Evolutionary conservation across 2,329 filamentous ascomycete genomes (phyloP).

Genomic region (Nannizziopsis barbatae): DNA sequence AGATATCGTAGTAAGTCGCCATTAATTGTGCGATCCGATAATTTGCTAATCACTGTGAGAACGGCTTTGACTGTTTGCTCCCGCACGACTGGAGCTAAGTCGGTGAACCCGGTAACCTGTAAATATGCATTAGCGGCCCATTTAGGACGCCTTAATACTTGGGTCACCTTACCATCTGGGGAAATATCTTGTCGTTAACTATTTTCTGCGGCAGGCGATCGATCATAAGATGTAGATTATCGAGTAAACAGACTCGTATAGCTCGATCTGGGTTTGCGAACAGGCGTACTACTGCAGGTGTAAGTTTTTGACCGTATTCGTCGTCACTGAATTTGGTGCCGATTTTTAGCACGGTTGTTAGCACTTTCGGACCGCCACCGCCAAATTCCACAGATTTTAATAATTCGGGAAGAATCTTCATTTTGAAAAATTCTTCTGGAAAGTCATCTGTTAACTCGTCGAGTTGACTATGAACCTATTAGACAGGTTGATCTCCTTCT

Average conservation of each 20-base stretch:
- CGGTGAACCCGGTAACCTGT: constrained; percentile 85
- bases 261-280: constrained; percentile 88
- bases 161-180: constrained; percentile 57
- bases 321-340: constrained; percentile 74
- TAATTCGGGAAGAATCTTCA: constrained; percentile 88
- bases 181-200: constrained; percentile 95
- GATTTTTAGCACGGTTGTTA: constrained; percentile 82
- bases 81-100: constrained; percentile 77
- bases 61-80: constrained; percentile 96
- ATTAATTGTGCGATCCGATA: constrained; percentile 87
- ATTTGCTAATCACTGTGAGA: constrained; percentile 71
- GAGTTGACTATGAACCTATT: constrained; percentile 48
- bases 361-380: constrained; percentile 84
- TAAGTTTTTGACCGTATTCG: constrained; percentile 75
- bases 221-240: constrained; percentile 82
- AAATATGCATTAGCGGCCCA: constrained; percentile 3
- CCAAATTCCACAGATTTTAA: constrained; percentile 99
- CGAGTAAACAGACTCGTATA: constrained; percentile 78
- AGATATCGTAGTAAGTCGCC: constrained; percentile 83
- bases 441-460: constrained; percentile 85
- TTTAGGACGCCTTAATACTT: background rate
- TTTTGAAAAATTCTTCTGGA: constrained; percentile 94
- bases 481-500: constrained; percentile 3
- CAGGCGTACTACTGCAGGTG: constrained; percentile 72
- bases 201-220: constrained; percentile 76